Base-by-base conservation (phyloP, 768 basidiomycete genomes). In the Lentinula boryana region DNA sequence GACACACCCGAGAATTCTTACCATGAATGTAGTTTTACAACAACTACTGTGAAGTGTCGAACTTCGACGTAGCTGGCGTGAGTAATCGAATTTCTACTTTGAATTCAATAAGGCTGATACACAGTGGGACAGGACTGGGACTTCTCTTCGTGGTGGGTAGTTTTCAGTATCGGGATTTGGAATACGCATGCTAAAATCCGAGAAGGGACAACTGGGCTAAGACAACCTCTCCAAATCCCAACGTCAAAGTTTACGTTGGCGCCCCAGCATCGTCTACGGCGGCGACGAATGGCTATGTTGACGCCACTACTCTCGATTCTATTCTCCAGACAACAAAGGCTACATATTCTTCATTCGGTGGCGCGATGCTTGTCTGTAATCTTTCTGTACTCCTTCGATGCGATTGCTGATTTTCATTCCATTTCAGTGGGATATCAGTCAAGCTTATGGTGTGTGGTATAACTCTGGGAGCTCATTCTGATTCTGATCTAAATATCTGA, bases 161-260 rank as follows among this genome's bases (percentile, higher is more conserved):
- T 8, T 57, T 21, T 41, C 15, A 58, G 49, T 38, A 38, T 40
- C 38, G 13, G 12, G 36, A 13, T 3, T 8, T 23, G 16, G 16
- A 49, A 52, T 3, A 33, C 48, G 23, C 6, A 13, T 33, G 10
- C n/a, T 54, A 1, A 58, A 23, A 32, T 18, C 43, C 31, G 21
- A 35, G 15, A 33, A 62, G 57, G 38, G 32, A 36, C n/a, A 50
- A 31, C 69, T 85, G 83, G 83, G 84, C 84, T 1, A 81, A 79
- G 72, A 81, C 72, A 13, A 67, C 69, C 8, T 81, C 83, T n/a
- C 75, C 77, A 1, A 84, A 83, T 74, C 70, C 66, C 65, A 72
- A 80, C 65, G 79, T 84, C 58, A 84, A 84, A 69, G 67, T 84
- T 38, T 84, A 76, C 68, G 79, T 84, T 63, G 84, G 84, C 40